A percentile compares a stretch with the other conserved stretches of the same genome.
phyloP scores from a whole-genome alignment of 305 asterid species.

The Fraxinus xanthoxyloides region DNA sequence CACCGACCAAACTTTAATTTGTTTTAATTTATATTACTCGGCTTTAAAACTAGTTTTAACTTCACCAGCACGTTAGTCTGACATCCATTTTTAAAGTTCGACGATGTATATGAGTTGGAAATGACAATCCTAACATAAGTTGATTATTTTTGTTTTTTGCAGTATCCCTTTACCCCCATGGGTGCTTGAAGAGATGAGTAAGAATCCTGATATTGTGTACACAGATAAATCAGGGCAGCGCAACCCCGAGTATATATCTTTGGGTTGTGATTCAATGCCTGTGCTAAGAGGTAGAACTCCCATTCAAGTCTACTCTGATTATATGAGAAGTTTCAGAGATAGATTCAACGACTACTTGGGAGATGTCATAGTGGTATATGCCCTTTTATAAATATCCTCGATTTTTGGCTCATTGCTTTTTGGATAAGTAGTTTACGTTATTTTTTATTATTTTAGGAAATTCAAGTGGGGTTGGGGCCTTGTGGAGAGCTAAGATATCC shows the following conservation, averaged over 20 bases:
- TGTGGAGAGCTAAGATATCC: conserved; percentile 97
- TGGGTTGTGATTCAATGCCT: conserved; percentile 79
- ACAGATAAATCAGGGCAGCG: conserved; percentile 82
- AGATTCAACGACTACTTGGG: conserved; percentile 70
- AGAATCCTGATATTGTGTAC: conserved; percentile 77
- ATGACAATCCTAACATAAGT: neutral
- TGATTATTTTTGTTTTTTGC: conserved; percentile 13
- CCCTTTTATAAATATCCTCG: neutral
- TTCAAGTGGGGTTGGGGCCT: conserved; percentile 97
- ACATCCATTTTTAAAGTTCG: neutral
- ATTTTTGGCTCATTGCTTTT: neutral
- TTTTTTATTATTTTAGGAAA: conserved; percentile 47
- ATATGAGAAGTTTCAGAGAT: conserved; percentile 71
- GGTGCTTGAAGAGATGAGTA: conserved; percentile 92
- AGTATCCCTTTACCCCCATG: conserved; percentile 92
- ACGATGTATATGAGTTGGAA: neutral
- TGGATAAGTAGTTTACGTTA: neutral
- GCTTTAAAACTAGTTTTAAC: neutral
- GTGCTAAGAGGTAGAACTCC: conserved; percentile 91
- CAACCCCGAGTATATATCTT: conserved; percentile 85
- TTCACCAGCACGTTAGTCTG: neutral
- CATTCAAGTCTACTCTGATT: conserved; percentile 81
- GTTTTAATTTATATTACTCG: neutral
- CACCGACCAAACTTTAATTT: neutral
- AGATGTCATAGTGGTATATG: conserved; percentile 66